Evolutionary conservation across 164 flowering plant species (phyloP).

Genomic region (Umbilicus rupestris): DNA sequence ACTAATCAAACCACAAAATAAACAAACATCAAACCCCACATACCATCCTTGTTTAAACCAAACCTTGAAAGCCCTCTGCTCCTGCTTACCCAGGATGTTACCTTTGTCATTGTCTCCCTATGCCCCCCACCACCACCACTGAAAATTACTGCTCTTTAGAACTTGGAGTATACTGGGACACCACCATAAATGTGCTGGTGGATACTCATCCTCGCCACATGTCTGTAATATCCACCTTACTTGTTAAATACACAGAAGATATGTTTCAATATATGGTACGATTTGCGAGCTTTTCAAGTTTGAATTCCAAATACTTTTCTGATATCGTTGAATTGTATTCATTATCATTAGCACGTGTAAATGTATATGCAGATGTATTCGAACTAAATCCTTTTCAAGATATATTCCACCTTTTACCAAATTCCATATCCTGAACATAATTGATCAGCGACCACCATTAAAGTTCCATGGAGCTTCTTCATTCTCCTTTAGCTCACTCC

Average conservation of each 20-base stretch:
- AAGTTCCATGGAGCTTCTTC: neutral
- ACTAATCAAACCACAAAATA: no score
- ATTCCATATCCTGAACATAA: neutral
- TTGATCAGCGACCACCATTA: neutral
- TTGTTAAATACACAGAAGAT: neutral
- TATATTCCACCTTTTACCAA: neutral
- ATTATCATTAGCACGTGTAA: neutral
- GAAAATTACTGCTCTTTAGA: neutral
- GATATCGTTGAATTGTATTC: neutral
- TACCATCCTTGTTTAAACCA: no score
- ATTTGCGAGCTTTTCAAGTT: neutral
- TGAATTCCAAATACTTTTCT: neutral
- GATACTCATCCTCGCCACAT: neutral
- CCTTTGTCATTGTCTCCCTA: conserved; percentile 1
- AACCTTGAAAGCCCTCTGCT: no score
- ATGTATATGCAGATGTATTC: no score
- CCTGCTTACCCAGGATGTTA: neutral
- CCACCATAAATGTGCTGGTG: neutral
- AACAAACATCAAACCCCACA: no score
- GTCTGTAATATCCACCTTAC: neutral
- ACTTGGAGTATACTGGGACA: neutral
- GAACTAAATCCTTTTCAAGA: neutral
- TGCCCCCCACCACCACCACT: conserved; percentile 1
- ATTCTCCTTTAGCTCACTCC: neutral
- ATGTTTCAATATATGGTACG: neutral